Conservation (phyloP, 2,329 filamentous ascomycete species). For the Daldinia eschscholtzii region DNA sequence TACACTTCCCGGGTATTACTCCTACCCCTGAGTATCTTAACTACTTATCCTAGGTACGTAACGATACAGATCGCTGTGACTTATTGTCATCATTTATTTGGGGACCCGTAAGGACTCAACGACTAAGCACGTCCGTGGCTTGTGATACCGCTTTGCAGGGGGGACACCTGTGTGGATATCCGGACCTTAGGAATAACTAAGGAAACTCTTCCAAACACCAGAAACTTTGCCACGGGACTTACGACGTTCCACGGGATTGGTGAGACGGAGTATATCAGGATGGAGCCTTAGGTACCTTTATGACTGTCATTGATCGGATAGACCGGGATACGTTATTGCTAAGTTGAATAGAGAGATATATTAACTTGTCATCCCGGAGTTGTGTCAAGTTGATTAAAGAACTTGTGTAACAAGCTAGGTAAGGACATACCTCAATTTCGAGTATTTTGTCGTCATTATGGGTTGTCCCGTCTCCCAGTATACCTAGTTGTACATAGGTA, state of each 20-base stretch:
- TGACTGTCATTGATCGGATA: background rate
- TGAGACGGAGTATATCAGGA: background rate
- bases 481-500: background rate
- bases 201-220: background rate
- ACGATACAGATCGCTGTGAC: too few species aligned
- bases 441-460: background rate
- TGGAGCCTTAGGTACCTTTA: background rate
- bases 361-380: background rate
- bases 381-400: background rate
- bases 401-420: background rate
- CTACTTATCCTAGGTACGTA: too few species aligned
- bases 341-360: background rate
- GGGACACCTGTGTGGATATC: too few species aligned
- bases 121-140: too few species aligned
- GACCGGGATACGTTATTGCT: background rate
- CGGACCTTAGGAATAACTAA: too few species aligned
- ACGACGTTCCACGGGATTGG: background rate
- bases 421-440: background rate
- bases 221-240: background rate
- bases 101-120: too few species aligned
- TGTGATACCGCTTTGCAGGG: too few species aligned
- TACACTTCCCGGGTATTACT: too few species aligned
- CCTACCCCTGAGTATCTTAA: too few species aligned
- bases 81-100: too few species aligned
- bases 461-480: background rate